Base-by-base conservation (phyloP, 2,329 filamentous ascomycete genomes). In the Parastagonospora nodorum region DNA sequence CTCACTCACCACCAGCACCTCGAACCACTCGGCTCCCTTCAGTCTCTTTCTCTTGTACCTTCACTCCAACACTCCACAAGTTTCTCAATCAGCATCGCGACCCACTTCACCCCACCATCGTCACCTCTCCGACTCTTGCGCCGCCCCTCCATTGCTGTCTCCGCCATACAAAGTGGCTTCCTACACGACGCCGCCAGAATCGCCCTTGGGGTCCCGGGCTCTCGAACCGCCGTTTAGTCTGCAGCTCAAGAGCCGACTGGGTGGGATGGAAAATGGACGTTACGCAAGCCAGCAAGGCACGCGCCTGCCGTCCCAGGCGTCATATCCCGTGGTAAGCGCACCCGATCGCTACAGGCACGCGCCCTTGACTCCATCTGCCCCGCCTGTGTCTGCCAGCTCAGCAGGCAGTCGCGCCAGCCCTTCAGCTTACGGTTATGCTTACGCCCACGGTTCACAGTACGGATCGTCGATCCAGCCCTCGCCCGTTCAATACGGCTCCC, bases 251-350 rank as follows among this genome's bases (percentile, higher is more conserved):
- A 75, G 80, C 74, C 74, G 77, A 73, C 75, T 78, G 69, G 73
- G 79, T 79, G 86, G 84, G 72, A 94, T 94, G 90, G 90, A 93
- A 77, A 84, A 87, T 78, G 84, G 84, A 76, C 85, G 83, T 75
- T 87, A 88, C 77, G 80, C 84, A 55, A 69, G 68, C 71, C 76
- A 75, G 67, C 73, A 72, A 75, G 73, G 75, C 78, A 66, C 66
- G 63, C 68, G 81, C 81, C 74, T 74, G 58, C 67, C 74, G 63
- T 61, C 73, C 48, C 68, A 74, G 55, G 59, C 68, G 45, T 74
- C 75, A 58, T 78, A 78, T 61, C 72, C 71, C 48, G 70, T 77
- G 62, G 75, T 75, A 58, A 75, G 72, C 58, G 72, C 76, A 45
- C 70, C 75, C 60, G 79, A 81, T 58, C 76, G 79, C 61, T 81